Evolutionary conservation across 345 rosid species (phyloP), one percentile per base, ranked within the genome.

Genomic region (Eucalyptus tenuipes): DNA sequence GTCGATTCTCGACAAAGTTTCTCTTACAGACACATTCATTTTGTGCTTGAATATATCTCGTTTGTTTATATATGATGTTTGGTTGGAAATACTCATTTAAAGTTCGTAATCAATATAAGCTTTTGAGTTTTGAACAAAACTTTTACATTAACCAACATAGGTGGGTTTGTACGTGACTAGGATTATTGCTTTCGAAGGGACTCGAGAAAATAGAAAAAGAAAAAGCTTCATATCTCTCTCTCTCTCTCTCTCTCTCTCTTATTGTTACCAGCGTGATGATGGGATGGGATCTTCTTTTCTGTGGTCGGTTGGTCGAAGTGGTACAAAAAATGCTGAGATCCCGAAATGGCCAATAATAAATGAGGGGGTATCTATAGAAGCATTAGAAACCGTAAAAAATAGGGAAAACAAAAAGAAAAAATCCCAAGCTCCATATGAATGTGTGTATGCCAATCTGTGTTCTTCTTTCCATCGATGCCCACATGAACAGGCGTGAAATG

Each of bases 401-500:
- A 8, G 29, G 29, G 57, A 42, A 87, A 88, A 79, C 80, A 86
- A 87, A 87, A 85, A 87, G 81, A 47, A 87, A 37, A 16, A 49
- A 49, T 85, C 44, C 87, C 53, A 22, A 85, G 59, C 61, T 85
- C 57, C 59, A 5, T 45, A 53, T 85, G 59, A 85, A 47, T 29
- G 44, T 6, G 44, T 37, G 59, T 31, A 44, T n/a, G 87, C 31
- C 40, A 49, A 48, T 53, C 59, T 49, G 44, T 44, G 87, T 29
- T 85, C 53, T 55, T 75, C 25, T 31, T 49, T 85, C 42, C 44
- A 86, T 50, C 33, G 47, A 75, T 88, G 92, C 61, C 49, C 88
- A 55, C 89, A 87, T 89, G 88, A 29, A 20, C 57, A 89, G 91
- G 94, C 93, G 91, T 93, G 94, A 90, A 87, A 89, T 88, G 92